Percentiles rank a stretch among this genome's conserved stretches.
Conservation (phyloP, 805 yeast genomes). For the Cyberlindnera nakhonratchasimensis region DNA sequence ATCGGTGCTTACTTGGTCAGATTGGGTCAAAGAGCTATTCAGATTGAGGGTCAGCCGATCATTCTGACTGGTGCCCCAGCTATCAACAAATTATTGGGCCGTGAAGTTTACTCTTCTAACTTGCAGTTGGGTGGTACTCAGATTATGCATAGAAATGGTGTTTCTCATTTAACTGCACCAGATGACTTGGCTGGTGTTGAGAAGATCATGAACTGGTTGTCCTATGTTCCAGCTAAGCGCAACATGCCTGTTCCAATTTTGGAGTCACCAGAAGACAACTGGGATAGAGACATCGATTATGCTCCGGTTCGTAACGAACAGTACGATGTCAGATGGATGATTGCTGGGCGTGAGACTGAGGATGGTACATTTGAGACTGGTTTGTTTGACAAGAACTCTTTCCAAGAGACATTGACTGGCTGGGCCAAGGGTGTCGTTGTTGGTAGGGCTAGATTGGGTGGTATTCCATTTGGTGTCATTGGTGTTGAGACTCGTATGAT, state of each 20-base stretch:
- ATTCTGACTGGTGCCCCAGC: conserved; percentile 99
- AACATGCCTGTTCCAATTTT: conserved; percentile 87
- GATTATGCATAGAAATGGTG: conserved; percentile 98
- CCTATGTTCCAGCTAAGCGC: conserved; percentile 89
- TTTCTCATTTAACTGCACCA: conserved; percentile 93
- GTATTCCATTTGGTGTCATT: conserved; percentile 97
- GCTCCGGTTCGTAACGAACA: conserved; percentile 67
- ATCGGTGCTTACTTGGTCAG: conserved; percentile 98
- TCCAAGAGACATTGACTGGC: conserved; percentile 94
- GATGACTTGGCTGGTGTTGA: conserved; percentile 97
- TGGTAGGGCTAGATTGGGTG: conserved; percentile 98
- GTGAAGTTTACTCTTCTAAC: conserved; percentile 95
- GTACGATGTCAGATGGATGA: conserved; percentile 93
- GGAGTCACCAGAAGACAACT: conserved; percentile 66
- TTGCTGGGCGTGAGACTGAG: conserved; percentile 73
- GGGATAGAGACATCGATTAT: conserved; percentile 93
- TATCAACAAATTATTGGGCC: conserved; percentile 91
- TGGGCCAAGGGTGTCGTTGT: conserved; percentile 99
- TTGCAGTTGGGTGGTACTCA: conserved; percentile 99
- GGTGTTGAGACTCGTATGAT: conserved; percentile 91
- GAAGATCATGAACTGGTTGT: conserved; percentile 92
- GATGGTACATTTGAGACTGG: conserved; percentile 78
- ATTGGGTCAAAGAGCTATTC: conserved; percentile 98
- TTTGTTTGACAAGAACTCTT: conserved; percentile 86
- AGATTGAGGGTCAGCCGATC: conserved; percentile 97